Percentiles rank a stretch among this genome's conserved stretches.
phyloP scores from a whole-genome alignment of 1,284 basidiomycete genomes.

The Leccinum subatratum region DNA sequence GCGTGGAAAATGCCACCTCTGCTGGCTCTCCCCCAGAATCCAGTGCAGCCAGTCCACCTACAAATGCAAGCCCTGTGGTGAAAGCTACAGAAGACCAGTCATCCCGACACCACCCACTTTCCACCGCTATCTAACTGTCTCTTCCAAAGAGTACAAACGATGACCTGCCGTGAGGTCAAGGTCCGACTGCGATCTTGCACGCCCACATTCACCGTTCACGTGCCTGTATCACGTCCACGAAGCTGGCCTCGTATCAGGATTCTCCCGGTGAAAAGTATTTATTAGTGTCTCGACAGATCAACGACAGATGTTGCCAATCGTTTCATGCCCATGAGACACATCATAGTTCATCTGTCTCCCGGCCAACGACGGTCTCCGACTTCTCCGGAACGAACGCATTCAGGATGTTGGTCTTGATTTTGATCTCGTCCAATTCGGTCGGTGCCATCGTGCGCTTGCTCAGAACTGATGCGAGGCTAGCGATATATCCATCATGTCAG shows the following conservation, averaged over 20 bases:
- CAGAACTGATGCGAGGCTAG: constrained; percentile 65
- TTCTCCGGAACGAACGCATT: constrained; percentile 60
- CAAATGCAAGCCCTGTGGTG: constrained; percentile 13
- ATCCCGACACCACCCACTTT: constrained; percentile 5
- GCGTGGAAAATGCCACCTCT: constrained; percentile 24
- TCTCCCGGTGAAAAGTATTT: constrained; percentile 1
- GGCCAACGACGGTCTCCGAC: constrained; percentile 33
- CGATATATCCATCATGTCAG: constrained; percentile 16
- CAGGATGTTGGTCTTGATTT: constrained; percentile 87
- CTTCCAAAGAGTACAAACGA: constrained; percentile 58
- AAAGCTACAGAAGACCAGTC: constrained; percentile 26
- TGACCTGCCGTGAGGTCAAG: constrained; percentile 25
- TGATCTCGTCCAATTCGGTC: constrained; percentile 88
- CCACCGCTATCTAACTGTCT: constrained; percentile 43
- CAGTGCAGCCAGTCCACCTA: constrained; percentile 17
- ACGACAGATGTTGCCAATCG: constrained; percentile 12
- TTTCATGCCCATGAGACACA: constrained; percentile 4
- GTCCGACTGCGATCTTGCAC: constrained; percentile 18
- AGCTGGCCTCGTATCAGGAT: constrained; percentile 23
- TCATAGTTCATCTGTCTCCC: constrained; percentile 38
- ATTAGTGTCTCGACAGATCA: constrained; percentile 23
- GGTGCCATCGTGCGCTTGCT: constrained; percentile 70
- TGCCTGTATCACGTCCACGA: constrained; percentile 28
- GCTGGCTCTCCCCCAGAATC: constrained; percentile 19
- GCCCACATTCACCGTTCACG: constrained; percentile 11